These are phyloP conservation scores for Colletotrichum sp. DNA, from an alignment of 2,329 filamentous ascomycete species.

Conservation along the genomic window DNA sequence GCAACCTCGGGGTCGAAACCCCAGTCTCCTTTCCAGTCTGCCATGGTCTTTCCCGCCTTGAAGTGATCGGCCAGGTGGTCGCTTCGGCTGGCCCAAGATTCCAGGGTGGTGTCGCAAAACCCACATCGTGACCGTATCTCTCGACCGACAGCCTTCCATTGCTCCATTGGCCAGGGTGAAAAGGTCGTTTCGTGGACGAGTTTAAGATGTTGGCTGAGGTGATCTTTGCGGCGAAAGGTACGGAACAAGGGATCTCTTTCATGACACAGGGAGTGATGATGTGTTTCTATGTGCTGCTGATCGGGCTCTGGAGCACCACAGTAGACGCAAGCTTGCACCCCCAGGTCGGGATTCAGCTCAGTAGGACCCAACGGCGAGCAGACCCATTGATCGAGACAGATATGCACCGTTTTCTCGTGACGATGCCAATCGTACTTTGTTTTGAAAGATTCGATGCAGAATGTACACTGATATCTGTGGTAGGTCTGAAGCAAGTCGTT, in stretches of 20 bases:
- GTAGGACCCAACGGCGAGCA: slow-evolving; percentile 39
- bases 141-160: slow-evolving; percentile 38
- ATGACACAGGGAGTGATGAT: slow-evolving; percentile 36
- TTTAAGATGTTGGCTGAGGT: slow-evolving; percentile 45
- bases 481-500: not conserved
- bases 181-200: slow-evolving; percentile 44
- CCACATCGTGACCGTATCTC: slow-evolving; percentile 35
- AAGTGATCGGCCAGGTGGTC: slow-evolving; percentile 44
- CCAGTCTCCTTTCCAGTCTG: slow-evolving; percentile 44
- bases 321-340: slow-evolving; percentile 40
- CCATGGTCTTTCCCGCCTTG: slow-evolving; percentile 39
- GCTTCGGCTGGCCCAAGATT: slow-evolving; percentile 34
- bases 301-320: slow-evolving; percentile 35
- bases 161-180: slow-evolving; percentile 46
- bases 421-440: slow-evolving; percentile 50
- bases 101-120: slow-evolving; percentile 37
- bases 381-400: slow-evolving; percentile 50
- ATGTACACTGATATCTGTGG: slow-evolving; percentile 42
- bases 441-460: slow-evolving; percentile 48
- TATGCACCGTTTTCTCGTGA: slow-evolving; percentile 53
- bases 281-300: slow-evolving; percentile 32
- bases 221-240: slow-evolving; percentile 45
- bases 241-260: slow-evolving; percentile 36
- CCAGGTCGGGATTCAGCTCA: slow-evolving; percentile 44
- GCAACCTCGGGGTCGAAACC: slow-evolving; percentile 39